Percentiles rank a stretch among this genome's conserved stretches.
Conservation (phyloP, 768 basidiomycete genomes). For the Suillus bovinus region DNA sequence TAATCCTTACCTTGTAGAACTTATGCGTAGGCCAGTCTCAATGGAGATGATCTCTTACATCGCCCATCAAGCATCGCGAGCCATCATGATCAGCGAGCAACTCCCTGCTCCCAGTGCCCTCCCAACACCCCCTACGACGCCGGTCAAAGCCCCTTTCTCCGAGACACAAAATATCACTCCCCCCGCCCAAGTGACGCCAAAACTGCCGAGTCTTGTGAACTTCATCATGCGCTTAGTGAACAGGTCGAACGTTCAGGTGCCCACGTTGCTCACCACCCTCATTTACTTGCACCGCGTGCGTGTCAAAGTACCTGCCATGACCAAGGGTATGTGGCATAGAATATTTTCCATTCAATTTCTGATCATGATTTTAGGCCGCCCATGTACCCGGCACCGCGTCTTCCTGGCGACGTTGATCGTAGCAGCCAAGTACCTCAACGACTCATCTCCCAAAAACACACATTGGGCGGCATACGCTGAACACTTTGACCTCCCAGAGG, state of each 20-base stretch:
- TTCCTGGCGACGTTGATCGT: slow-evolving; percentile 96
- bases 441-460: slow-evolving; percentile 92
- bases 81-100: slow-evolving; percentile 68
- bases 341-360: slow-evolving; percentile 4
- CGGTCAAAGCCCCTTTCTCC: slow-evolving; percentile 46
- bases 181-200: slow-evolving; percentile 11
- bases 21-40: slow-evolving; percentile 77
- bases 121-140: slow-evolving; percentile 72
- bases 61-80: slow-evolving; percentile 72
- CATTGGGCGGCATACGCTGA: slow-evolving; percentile 86
- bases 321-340: slow-evolving; percentile 63
- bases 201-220: slow-evolving; percentile 68
- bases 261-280: slow-evolving; percentile 88
- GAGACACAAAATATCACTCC: slow-evolving; percentile 30
- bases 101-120: slow-evolving; percentile 36
- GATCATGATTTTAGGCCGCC: slow-evolving; percentile 50
- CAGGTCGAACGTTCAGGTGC: slow-evolving; percentile 84
- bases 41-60: slow-evolving; percentile 86
- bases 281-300: slow-evolving; percentile 90
- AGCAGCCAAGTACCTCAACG: slow-evolving; percentile 96
- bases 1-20: slow-evolving; percentile 76
- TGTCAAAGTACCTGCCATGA: slow-evolving; percentile 74
- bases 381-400: slow-evolving; percentile 92
- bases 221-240: slow-evolving; percentile 84
- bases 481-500: slow-evolving; percentile 74